Base-by-base conservation (phyloP, 2,329 filamentous ascomycete genomes). In the Zymoseptoria brevis region DNA sequence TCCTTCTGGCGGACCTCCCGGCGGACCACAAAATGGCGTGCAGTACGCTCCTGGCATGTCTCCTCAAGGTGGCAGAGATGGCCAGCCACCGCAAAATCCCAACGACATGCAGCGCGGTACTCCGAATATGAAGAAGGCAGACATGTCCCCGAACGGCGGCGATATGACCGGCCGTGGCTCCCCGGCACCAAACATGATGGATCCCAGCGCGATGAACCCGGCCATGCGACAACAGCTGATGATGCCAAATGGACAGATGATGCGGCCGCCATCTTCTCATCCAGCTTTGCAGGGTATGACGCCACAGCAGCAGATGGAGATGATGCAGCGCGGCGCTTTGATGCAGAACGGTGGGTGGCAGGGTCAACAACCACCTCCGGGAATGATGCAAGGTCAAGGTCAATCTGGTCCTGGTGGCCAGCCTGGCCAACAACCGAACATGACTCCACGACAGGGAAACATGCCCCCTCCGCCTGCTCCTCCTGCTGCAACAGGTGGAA, bases 61-160 rank as follows among this genome's bases (percentile, higher is more conserved):
- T 86, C 55, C 88, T 85, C 41, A 86, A 87, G 68, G 86, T 82
- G 52, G 85, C 79, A 71, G 83, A 87, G 69, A 80, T 82, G 60
- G 87, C 85, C 63, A 64, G 35, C 85, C 87, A 24, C 92, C 89
- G 9, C 89, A 89, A 41, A 91, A 89, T 70, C 87, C 89, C 21
- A 79, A 81, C 51, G 89, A 92, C 62, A 90, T 90, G 81, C 90
- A 89, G 79, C 86, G 88, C 55, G 84, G 84, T 54, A 89, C 87
- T 24, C 87, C 87, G 24, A 87, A 89, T 73, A 85, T 90, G 81
- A 83, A 83, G 67, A 83, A 83, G 59, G 81, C 81, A 45, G 84
- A 82, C 58, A 84, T 90, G 64, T 86, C 88, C 62, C 51, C 51
- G n/a, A 86, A 87, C 2, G 88, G 89, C 54, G 87, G 84, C 13